phyloP scores from a whole-genome alignment of 2,329 filamentous ascomycete genomes.

The Ascochyta clinopodiicola region DNA sequence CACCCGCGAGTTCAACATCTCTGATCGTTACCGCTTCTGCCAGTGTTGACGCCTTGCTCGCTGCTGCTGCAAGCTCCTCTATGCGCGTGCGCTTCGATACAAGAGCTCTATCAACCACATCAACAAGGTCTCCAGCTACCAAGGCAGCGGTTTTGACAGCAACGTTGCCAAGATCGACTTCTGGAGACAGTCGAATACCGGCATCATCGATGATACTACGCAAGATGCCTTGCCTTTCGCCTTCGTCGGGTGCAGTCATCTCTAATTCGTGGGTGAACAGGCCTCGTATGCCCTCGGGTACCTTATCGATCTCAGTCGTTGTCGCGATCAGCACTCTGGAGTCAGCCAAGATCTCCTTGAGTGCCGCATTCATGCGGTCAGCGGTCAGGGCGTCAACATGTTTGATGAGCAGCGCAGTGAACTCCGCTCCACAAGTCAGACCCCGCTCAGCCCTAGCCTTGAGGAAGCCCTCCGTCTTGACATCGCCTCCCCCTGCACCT shows the following conservation, averaged over 20 bases:
- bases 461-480: slow-evolving; percentile 91
- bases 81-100: slow-evolving; percentile 79
- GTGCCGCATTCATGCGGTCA: slow-evolving; percentile 83
- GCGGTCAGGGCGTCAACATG: slow-evolving; percentile 92
- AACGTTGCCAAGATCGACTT: slow-evolving; percentile 83
- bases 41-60: slow-evolving; percentile 44
- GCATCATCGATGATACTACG: slow-evolving; percentile 77
- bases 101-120: slow-evolving; percentile 89
- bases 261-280: slow-evolving; percentile 96
- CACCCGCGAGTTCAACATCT: slow-evolving; percentile 89
- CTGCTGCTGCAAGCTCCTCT: slow-evolving; percentile 69
- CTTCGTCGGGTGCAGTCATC: slow-evolving; percentile 90
- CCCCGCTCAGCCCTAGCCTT: slow-evolving; percentile 87
- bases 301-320: slow-evolving; percentile 92
- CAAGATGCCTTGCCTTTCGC: slow-evolving; percentile 87
- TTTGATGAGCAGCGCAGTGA: slow-evolving; percentile 82
- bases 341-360: slow-evolving; percentile 83
- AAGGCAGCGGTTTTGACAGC: slow-evolving; percentile 95
- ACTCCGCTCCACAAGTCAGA: slow-evolving; percentile 83
- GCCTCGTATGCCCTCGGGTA: slow-evolving; percentile 86
- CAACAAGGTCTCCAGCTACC: slow-evolving; percentile 90
- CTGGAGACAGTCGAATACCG: slow-evolving; percentile 77
- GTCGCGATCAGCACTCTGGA: slow-evolving; percentile 88
- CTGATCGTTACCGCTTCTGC: slow-evolving; percentile 65
- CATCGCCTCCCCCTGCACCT: slow-evolving; percentile 82